Percentiles rank a stretch among this genome's conserved stretches.
These are phyloP conservation scores for Colletotrichum chlorophyti DNA, from an alignment of 2,329 filamentous ascomycete species.

Conservation along the genomic window DNA sequence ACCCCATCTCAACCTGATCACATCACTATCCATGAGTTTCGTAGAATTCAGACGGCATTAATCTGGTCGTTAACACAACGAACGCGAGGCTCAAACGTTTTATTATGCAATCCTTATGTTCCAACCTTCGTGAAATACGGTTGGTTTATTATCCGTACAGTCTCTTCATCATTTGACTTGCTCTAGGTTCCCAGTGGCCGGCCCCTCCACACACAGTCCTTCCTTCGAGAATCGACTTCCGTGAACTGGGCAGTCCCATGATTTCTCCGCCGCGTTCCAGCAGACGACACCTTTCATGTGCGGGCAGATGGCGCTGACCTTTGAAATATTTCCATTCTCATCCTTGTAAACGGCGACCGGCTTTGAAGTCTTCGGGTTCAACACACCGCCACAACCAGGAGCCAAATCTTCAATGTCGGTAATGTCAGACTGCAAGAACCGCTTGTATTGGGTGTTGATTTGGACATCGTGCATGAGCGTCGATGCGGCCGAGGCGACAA, in stretches of 20 bases:
- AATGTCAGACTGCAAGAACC: slow-evolving; percentile 59
- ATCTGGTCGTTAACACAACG: no score
- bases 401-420: slow-evolving; percentile 62
- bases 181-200: slow-evolving; percentile 39
- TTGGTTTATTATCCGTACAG: no score
- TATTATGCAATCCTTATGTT: no score
- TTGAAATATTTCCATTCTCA: slow-evolving; percentile 55
- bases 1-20: no score
- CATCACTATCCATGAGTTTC: no score
- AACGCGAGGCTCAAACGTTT: no score
- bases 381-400: slow-evolving; percentile 55
- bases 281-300: slow-evolving; percentile 62
- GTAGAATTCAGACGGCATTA: no score
- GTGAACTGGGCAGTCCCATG: slow-evolving; percentile 60
- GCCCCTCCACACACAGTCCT: slow-evolving; percentile 44
- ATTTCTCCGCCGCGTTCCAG: slow-evolving; percentile 61
- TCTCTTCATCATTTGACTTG: no score
- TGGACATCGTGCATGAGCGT: slow-evolving; percentile 60
- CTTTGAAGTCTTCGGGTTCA: slow-evolving; percentile 53
- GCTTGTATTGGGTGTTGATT: slow-evolving; percentile 63
- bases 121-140: background rate
- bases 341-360: slow-evolving; percentile 64
- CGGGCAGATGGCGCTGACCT: slow-evolving; percentile 61
- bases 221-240: slow-evolving; percentile 47
- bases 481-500: slow-evolving; percentile 50